A percentile compares a stretch with the other conserved stretches of the same genome.
These are phyloP conservation scores for Rhododendron ovatum DNA, from an alignment of 148 eudicot genomes.

Conservation along the genomic window DNA sequence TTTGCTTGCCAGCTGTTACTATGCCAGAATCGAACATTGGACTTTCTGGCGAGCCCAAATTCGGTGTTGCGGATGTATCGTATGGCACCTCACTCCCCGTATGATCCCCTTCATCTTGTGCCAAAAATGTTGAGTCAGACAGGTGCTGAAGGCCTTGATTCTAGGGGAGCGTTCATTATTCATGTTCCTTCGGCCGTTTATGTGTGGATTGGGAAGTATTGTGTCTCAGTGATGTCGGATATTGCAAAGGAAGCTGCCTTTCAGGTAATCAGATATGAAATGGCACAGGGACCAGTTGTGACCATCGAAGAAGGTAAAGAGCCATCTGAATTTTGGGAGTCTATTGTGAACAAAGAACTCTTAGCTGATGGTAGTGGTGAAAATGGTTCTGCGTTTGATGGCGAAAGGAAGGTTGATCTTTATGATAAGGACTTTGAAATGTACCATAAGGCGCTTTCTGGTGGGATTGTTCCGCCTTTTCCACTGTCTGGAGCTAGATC, in stretches of 20 bases:
- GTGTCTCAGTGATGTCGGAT: slow-evolving; percentile 55
- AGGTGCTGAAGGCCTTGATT: slow-evolving; percentile 54
- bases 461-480: slow-evolving; percentile 73
- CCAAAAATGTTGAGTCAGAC: slow-evolving; percentile 73
- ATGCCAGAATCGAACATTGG: slow-evolving; percentile 84
- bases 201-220: slow-evolving; percentile 79
- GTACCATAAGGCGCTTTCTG: slow-evolving; percentile 67
- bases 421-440: slow-evolving; percentile 79
- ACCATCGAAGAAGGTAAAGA: slow-evolving; percentile 74
- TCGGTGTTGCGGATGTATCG: slow-evolving; percentile 86
- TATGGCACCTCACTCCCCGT: slow-evolving; percentile 94
- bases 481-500: slow-evolving; percentile 39
- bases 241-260: slow-evolving; percentile 63
- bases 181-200: slow-evolving; percentile 78
- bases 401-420: slow-evolving; percentile 44
- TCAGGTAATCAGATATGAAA: slow-evolving; percentile 74
- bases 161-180: slow-evolving; percentile 86
- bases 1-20: slow-evolving; percentile 91
- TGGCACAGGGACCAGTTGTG: slow-evolving; percentile 57
- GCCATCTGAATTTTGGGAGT: slow-evolving; percentile 63
- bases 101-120: slow-evolving; percentile 94
- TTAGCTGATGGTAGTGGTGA: slow-evolving; percentile 13
- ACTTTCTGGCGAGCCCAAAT: slow-evolving; percentile 68
- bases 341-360: slow-evolving; percentile 30
- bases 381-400: slow-evolving; percentile 9